Conservation (phyloP, 441 rosid species). For the Euphorbia schlechtendalii region DNA sequence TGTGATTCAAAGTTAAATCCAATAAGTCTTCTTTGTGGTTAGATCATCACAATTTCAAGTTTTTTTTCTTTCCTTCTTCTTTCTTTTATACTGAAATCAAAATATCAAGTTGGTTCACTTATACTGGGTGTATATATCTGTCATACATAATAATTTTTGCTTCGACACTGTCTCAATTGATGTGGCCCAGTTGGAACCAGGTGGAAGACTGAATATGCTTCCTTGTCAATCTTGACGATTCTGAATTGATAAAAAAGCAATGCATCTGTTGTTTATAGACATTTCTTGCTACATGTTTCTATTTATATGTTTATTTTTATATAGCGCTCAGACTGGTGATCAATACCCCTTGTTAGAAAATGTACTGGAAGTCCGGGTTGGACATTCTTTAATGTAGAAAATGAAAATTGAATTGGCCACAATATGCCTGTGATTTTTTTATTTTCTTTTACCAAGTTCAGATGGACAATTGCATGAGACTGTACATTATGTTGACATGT, state of each 20-base stretch:
- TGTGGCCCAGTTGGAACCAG: not conserved
- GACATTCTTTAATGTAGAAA: not conserved
- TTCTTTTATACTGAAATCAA: too few relatives aligned
- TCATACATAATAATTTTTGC: not conserved
- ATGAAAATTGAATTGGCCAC: not conserved
- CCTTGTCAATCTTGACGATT: not conserved
- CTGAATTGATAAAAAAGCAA: not conserved
- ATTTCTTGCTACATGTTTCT: not conserved
- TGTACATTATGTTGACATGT: not conserved
- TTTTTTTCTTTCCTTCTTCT: too few relatives aligned
- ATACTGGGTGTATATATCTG: not conserved
- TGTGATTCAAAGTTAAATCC: not conserved
- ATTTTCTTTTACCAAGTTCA: not conserved
- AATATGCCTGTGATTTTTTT: not conserved
- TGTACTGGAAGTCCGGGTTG: not conserved
- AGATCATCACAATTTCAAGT: too few relatives aligned
- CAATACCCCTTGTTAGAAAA: not conserved
- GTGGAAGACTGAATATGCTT: not conserved
- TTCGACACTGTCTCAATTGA: not conserved
- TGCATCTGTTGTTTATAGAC: not conserved
- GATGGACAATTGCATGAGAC: slow-evolving; percentile 1
- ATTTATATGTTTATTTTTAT: not conserved
- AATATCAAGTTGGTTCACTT: not conserved
- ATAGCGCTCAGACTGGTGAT: slow-evolving; percentile 1
- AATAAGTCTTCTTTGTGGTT: too few relatives aligned